phyloP scores from a whole-genome alignment of 306 rosid species.

The Prunus davidiana region DNA sequence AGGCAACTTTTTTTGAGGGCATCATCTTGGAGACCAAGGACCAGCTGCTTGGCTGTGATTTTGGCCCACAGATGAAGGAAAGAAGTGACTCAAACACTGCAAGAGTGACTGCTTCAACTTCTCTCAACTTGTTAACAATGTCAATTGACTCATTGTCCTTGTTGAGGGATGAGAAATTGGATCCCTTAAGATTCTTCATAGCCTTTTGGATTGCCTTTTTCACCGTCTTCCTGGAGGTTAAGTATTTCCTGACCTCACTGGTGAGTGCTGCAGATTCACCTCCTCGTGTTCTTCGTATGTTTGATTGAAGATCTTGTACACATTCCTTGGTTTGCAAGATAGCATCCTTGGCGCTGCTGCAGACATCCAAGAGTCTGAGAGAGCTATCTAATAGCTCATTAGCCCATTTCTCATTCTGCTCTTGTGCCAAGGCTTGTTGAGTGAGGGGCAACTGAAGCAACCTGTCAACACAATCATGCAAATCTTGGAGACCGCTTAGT shows the following conservation, averaged over 20 bases:
- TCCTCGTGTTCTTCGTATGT: constrained; percentile 20
- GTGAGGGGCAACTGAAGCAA: constrained; percentile 27
- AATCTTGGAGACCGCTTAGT: constrained; percentile 33
- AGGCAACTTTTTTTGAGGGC: not conserved
- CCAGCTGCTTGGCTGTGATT: constrained; percentile 22
- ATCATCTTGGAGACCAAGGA: constrained; percentile 25
- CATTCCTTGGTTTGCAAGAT: constrained; percentile 22
- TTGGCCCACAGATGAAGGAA: constrained; percentile 29
- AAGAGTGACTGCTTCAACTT: constrained; percentile 22
- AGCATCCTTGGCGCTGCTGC: constrained; percentile 14
- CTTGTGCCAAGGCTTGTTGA: constrained; percentile 30
- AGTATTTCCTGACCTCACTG: constrained; percentile 33
- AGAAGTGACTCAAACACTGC: constrained; percentile 26
- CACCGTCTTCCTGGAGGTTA: constrained; percentile 32
- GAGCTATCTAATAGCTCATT: constrained; percentile 37
- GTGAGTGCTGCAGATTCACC: not conserved
- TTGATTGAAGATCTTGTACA: constrained; percentile 33
- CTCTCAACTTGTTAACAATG: constrained; percentile 27
- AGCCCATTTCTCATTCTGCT: constrained; percentile 22
- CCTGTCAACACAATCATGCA: constrained; percentile 36
- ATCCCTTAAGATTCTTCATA: constrained; percentile 6
- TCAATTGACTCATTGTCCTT: constrained; percentile 6
- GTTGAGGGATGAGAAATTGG: not conserved
- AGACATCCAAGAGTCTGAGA: constrained; percentile 33
- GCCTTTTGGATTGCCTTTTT: constrained; percentile 32